Evolutionary conservation across 2,329 filamentous ascomycete genomes (phyloP), one percentile per base, ranked within the genome.

Genomic region (Plectosphaerella plurivora): DNA sequence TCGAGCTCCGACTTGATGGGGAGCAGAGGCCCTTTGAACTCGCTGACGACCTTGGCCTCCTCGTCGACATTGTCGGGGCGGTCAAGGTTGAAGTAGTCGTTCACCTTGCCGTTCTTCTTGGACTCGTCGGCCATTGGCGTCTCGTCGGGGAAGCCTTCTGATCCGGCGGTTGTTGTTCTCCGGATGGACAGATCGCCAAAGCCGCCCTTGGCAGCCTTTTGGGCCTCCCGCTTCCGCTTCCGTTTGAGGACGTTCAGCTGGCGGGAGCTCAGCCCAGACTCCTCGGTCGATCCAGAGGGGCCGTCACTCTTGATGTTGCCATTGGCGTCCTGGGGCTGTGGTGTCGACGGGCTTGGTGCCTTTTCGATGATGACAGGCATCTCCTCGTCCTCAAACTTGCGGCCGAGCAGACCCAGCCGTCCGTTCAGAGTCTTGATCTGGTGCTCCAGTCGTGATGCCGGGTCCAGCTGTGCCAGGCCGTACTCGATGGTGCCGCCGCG

Each of bases 231-330:
- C 71, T 97, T 99, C 44, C 91, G 85, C 67, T 97, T 97, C 44
- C 94, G 84, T 70, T 97, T 97, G 10, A 99, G 74, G 50, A 94
- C 90, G 63, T 99, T 99, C 18, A 97, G 82, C 64, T 99, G 94
- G 42, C 94, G 84, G 55, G 94, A 93, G 73, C 94, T 97, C 49
- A 99, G 77, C 3, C 85, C 85, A 4, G 81, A 71, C 62, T 91
- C 88, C 57, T 90, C 88, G 3, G 76, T 51, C 44, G 71, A 60
- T 52, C 73, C 74, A 20, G 65, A 64, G 24, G 75, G 69, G 25
- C 64, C 68, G 22, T 76, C 74, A 44, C 60, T 60, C n/a, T 64
- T 64, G 35, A 67, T 65, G 14, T 68, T 66, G 37, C 70, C 68
- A 36, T 58, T 57, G 5, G 66, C 60, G 37, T 81, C 78, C 50